A percentile compares a stretch with the other conserved stretches of the same genome.
Evolutionary conservation across 2,329 filamentous ascomycete species (phyloP).

Genomic region (Stemphylium vesicarium): DNA sequence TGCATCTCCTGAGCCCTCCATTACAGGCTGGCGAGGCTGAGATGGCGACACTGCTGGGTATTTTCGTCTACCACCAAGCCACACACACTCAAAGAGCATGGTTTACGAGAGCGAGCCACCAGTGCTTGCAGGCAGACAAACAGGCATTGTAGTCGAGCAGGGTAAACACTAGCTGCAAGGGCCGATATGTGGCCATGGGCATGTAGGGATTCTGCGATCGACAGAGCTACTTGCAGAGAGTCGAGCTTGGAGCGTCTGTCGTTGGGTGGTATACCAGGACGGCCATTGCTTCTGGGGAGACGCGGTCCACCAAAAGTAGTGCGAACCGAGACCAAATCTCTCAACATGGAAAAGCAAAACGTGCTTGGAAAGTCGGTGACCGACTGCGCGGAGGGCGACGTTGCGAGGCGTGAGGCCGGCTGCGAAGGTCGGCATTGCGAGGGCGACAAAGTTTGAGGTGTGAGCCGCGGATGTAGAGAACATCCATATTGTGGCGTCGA

Average conservation of each 20-base stretch:
- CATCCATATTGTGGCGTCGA: constrained; percentile 24
- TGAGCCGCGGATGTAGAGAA: constrained; percentile 8
- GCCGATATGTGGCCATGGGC: constrained; percentile 1
- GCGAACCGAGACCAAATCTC: background rate
- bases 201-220: constrained; percentile 1
- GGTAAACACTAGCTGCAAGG: constrained; percentile 12
- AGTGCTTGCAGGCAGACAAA: constrained; percentile 20
- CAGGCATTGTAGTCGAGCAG: constrained; percentile 20
- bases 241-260: background rate
- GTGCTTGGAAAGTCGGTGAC: background rate
- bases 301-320: background rate
- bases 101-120: constrained; percentile 15
- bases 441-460: background rate
- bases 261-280: background rate
- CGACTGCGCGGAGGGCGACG: background rate
- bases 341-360: constrained; percentile 8
- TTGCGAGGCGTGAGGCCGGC: constrained; percentile 4
- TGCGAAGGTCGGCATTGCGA: constrained; percentile 1
- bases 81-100: constrained; percentile 10
- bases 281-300: constrained; percentile 7
- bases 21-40: constrained; percentile 3
- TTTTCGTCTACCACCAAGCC: constrained; percentile 16
- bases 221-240: background rate
- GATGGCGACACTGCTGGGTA: constrained; percentile 20
- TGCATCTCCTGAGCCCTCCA: background rate